Evolutionary conservation across 768 basidiomycete genomes (phyloP), one percentile per base, ranked within the genome.

Genomic region (Mycena amicta): DNA sequence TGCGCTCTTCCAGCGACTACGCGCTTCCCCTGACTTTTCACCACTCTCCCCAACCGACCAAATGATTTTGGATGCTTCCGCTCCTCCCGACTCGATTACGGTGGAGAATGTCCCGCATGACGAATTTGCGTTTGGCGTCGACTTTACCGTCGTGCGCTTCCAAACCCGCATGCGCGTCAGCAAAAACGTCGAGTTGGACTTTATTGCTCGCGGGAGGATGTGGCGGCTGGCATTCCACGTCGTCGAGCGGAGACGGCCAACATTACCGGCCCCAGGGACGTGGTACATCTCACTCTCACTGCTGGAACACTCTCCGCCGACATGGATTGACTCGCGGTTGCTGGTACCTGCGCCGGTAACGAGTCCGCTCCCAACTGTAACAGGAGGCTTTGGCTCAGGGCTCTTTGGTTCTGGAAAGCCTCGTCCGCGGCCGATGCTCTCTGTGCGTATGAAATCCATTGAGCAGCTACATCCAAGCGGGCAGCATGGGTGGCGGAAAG

Each of bases 91-190:
- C 63, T 77, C 80, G 16, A 72, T 88, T n/a, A 69, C 70, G 3
- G 80, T 89, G 20, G 77, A 80, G 40, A 83, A 89, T 56, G 61
- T 82, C 3, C 71, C 72, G 0, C 76, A 77, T 0, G 79, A 82
- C 37, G 77, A 79, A 37, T 82, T 81, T 0, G 74, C 80, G 0
- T 92, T 91, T 57, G 78, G 75, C 0, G 83, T 77, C 3, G 70
- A 76, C 25, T 78, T 89, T 51, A 73, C 73, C 22, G 74, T 87
- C 20, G 76, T 80, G 20, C 77, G 82, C 41, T 91, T 89, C 70
- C 86, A 88, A 68, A 85, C 83, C 63, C 78, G 89, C n/a, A 87
- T 92, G 87, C 75, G 83, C 25, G 80, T 89, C 15, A 77, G 82
- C 23, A 81, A 81, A 56, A 56, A 72, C 20, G 79, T 89, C 37